Evolutionary conservation across 352 stramenopile species (phyloP).

Genomic region (Globisporangium uncinulatum): DNA sequence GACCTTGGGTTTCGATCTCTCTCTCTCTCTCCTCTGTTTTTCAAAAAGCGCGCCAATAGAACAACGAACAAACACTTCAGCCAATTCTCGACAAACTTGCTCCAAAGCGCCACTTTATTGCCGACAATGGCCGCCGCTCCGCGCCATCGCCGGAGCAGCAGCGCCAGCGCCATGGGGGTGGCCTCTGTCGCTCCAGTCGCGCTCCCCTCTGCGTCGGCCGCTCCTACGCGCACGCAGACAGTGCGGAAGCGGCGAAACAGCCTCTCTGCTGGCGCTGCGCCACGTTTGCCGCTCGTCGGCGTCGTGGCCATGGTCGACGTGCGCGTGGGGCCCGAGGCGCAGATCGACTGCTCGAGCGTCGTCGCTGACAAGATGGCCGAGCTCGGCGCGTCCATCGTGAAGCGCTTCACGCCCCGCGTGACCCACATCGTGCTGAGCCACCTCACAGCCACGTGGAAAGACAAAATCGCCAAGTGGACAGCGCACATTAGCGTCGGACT

Average conservation of each 20-base stretch:
- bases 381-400: conserved; percentile 63
- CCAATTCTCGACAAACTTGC: too few species aligned
- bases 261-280: conserved; percentile 5
- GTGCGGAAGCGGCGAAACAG: conserved; percentile 11
- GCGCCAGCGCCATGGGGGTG: neutral
- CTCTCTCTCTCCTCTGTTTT: too few species aligned
- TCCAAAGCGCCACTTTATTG: too few species aligned
- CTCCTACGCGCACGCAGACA: neutral
- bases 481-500: conserved; percentile 18
- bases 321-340: conserved; percentile 47
- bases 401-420: conserved; percentile 53
- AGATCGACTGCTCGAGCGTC: conserved; percentile 79
- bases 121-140: neutral
- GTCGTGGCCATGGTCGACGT: conserved; percentile 78
- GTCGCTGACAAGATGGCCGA: conserved; percentile 58
- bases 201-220: too few species aligned
- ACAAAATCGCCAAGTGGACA: conserved; percentile 69
- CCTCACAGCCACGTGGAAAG: conserved; percentile 56
- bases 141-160: conserved; percentile 7
- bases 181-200: neutral
- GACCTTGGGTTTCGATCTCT: too few species aligned
- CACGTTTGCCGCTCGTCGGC: conserved; percentile 18
- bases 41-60: too few species aligned
- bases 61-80: too few species aligned
- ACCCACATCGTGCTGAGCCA: conserved; percentile 80